Evolutionary conservation across 306 rosid species (phyloP), one percentile per base, ranked within the genome.

Genomic region (Prunus davidiana): DNA sequence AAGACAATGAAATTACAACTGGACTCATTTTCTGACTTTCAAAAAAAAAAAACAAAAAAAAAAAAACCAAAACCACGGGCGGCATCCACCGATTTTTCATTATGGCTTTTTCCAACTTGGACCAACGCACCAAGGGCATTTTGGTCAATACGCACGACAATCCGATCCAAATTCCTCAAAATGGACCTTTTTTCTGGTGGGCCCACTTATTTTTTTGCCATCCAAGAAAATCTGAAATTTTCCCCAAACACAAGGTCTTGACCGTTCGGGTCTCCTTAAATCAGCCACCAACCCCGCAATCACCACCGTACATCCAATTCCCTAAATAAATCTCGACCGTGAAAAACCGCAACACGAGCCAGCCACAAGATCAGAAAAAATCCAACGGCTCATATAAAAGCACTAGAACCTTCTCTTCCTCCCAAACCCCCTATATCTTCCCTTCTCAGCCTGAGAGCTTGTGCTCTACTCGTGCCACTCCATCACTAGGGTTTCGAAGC

Each of bases 401-500:
- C 51, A 71, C 85, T 71, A 77, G 84, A 87, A 80, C 80, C 76
- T 82, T 82, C 79, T 69, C 66, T 69, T 27, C 55, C 50, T 57
- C 25, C 49, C 49, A 0, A 12, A 58, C 65, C 41, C 52, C 14
- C 38, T 72, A 66, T 75, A 70, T 66, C 22, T 15, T 69, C 69
- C 47, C 38, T 66, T 12, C 69, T 28, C 16, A 7, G 4, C 32
- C 52, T 0, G 5, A 3, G 70, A 3, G 70, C 83, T 27, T 49
- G 88, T 78, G 84, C 11, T 65, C 75, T 22, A 19, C 84, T 71
- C 78, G 76, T 75, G 79, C 74, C 77, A 64, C 68, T 73, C 80
- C 69, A 45, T 34, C 55, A 3, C 22, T 74, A 71, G 85, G 76
- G 75, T 62, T 71, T 73, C 19, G 14, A 49, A n/a, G 19, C 64